Percentiles rank a stretch among this genome's conserved stretches.
Conservation (phyloP, 305 asterid species). For the Solanum hybrid region DNA sequence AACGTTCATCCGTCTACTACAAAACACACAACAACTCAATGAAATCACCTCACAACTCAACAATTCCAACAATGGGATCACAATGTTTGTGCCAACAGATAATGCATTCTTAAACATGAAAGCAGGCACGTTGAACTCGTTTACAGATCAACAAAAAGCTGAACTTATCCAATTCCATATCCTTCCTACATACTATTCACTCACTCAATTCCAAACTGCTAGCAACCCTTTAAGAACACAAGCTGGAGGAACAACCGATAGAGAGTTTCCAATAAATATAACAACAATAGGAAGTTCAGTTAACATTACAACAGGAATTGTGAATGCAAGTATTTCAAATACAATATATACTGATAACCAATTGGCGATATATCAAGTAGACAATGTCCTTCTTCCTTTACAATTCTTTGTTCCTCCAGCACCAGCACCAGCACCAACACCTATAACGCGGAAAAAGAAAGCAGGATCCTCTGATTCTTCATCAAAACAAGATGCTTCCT, state of each 20-base stretch:
- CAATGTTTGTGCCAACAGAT: slow-evolving; percentile 49
- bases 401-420: slow-evolving; percentile 34
- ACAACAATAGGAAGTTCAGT: slow-evolving; percentile 34
- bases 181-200: slow-evolving; percentile 34
- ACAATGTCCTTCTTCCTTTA: slow-evolving; percentile 51
- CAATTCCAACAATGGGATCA: slow-evolving; percentile 42
- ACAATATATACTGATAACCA: slow-evolving; percentile 35
- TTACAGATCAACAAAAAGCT: slow-evolving; percentile 37
- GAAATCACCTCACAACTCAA: slow-evolving; percentile 36
- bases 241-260: slow-evolving; percentile 41
- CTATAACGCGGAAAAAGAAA: slow-evolving; percentile 27
- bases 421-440: slow-evolving; percentile 41
- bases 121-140: slow-evolving; percentile 40
- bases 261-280: slow-evolving; percentile 42
- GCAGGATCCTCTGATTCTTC: slow-evolving; percentile 15
- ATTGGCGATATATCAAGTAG: slow-evolving; percentile 54
- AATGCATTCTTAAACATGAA: slow-evolving; percentile 40
- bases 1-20: slow-evolving; percentile 31
- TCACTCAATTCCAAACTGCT: slow-evolving; percentile 44
- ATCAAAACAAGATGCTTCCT: slow-evolving; percentile 22
- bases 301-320: slow-evolving; percentile 50
- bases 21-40: slow-evolving; percentile 28
- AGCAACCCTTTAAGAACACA: slow-evolving; percentile 59
- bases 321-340: slow-evolving; percentile 33
- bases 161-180: slow-evolving; percentile 51